Base-by-base conservation (phyloP, 2,329 filamentous ascomycete species). In the Aspergillus brunneoviolaceus region DNA sequence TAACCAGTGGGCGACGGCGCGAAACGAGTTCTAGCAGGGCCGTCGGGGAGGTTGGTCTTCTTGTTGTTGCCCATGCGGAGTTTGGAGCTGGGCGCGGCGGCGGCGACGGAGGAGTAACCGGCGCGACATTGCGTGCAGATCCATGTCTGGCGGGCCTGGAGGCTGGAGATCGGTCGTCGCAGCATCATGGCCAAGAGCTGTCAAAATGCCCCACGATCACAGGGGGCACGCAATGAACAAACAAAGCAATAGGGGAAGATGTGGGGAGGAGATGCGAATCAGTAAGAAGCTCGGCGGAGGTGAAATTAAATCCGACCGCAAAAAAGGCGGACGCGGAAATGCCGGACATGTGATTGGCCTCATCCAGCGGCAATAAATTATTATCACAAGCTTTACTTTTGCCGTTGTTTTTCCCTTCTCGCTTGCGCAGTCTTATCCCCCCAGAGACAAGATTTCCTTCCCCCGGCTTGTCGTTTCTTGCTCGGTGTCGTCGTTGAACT, bases 1-100 rank as follows among this genome's bases (percentile, higher is more conserved):
- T 94, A 93, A 1, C 95, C 95, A 0, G 95, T 99, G 0, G 95
- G 95, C 1, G 95, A 98, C 0, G 95, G 95, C 1, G 96, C 95
- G 76, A 99, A 99, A 51, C 95, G 88, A 19, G 95, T 91, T 74
- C 91, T 83, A 60, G 86, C 86, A 50, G 90, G 89, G 6, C 72
- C 76, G 29, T 79, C 77, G 29, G 86, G 79, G 51, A 77, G 73
- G 64, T 72, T 70, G 58, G 66, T 74, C 59, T 70, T 76, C 59
- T 67, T 63, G 65, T 73, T 76, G 63, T 65, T 66, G 53, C 57
- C 53, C 29, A 50, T 58, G 50, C 68, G 66, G 61, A 64, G 60
- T 49, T 67, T 67, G 61, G 72, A 60, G 51, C 63, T 58, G 29
- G 61, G 60, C 48, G 59, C 64, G 39, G 59, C 64, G 39, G 59